Evolutionary conservation across 192 early-diverging fungal species (phyloP).

Genomic region (Rhizophagus clarus): DNA sequence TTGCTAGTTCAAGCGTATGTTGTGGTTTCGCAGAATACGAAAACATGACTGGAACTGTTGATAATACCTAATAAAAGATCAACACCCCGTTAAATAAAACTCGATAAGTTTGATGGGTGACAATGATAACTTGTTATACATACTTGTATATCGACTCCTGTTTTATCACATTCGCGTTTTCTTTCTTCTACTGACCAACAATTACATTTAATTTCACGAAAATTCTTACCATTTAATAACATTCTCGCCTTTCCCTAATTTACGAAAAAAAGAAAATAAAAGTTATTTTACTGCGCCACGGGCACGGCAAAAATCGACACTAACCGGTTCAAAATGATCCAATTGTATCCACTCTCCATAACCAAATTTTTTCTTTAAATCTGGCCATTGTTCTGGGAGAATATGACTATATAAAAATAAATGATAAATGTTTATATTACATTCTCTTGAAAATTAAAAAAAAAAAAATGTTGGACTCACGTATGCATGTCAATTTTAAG

Average conservation of each 20-base stretch:
- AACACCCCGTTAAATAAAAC: no score
- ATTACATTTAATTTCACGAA: slow-evolving; percentile 68
- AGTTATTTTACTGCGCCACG: background rate
- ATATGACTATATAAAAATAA: slow-evolving; percentile 52
- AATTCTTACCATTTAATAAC: slow-evolving; percentile 71
- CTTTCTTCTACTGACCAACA: slow-evolving; percentile 68
- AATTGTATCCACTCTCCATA: slow-evolving; percentile 55
- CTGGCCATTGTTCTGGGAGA: slow-evolving; percentile 61
- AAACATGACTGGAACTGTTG: slow-evolving; percentile 70
- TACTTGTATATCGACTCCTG: slow-evolving; percentile 60
- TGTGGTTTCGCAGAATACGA: slow-evolving; percentile 54
- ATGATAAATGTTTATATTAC: background rate
- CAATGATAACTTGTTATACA: background rate
- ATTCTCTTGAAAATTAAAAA: background rate
- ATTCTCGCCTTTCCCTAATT: slow-evolving; percentile 61
- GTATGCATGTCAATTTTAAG: slow-evolving; percentile 26
- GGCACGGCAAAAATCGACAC: background rate
- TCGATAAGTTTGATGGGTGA: no score
- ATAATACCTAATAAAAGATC: slow-evolving; percentile 51
- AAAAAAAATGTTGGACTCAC: background rate
- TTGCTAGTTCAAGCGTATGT: slow-evolving; percentile 57
- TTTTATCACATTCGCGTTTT: slow-evolving; percentile 55
- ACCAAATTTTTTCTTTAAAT: slow-evolving; percentile 63
- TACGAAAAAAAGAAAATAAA: background rate
- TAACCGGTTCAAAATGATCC: slow-evolving; percentile 44